A percentile compares a stretch with the other conserved stretches of the same genome.
Conservation (phyloP, 106 monocot genomes). For the Ottelia alismoides region DNA sequence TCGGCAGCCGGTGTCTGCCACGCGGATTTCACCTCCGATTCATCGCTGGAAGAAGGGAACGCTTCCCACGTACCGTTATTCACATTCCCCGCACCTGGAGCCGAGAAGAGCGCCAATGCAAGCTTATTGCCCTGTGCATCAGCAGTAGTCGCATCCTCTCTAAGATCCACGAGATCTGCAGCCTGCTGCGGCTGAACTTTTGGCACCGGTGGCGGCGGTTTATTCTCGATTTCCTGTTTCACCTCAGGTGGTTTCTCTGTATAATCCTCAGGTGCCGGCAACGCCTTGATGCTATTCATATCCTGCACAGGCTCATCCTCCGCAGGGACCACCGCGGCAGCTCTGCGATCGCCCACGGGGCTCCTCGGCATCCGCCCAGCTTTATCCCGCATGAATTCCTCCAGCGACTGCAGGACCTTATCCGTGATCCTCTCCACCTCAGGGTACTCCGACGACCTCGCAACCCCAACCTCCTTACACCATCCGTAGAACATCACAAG, state of each 20-base stretch:
- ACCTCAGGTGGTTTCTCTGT: too few species aligned
- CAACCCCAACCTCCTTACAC: slow-evolving; percentile 70
- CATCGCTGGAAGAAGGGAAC: slow-evolving; percentile 21
- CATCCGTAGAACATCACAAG: slow-evolving; percentile 56
- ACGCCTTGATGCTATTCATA: too few species aligned
- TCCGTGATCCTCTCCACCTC: slow-evolving; percentile 70
- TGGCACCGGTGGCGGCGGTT: background rate
- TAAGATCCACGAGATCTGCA: slow-evolving; percentile 50
- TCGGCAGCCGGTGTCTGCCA: slow-evolving; percentile 79
- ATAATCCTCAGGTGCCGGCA: too few species aligned
- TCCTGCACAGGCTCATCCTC: too few species aligned
- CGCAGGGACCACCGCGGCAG: background rate
- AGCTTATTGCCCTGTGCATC: slow-evolving; percentile 54
- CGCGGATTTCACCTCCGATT: slow-evolving; percentile 41
- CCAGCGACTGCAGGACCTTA: slow-evolving; percentile 62
- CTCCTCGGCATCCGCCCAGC: slow-evolving; percentile 35
- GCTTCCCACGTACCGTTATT: slow-evolving; percentile 40
- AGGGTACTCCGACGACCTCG: slow-evolving; percentile 70
- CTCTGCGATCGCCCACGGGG: too few species aligned
- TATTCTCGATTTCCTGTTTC: too few species aligned
- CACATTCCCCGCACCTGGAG: background rate
- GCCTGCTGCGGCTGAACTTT: slow-evolving; percentile 4
- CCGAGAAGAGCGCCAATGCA: slow-evolving; percentile 74
- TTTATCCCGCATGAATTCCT: slow-evolving; percentile 73
- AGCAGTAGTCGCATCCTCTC: slow-evolving; percentile 25